These are phyloP conservation scores for Auricularia sp. DNA, from an alignment of 768 basidiomycete genomes.

Conservation along the genomic window DNA sequence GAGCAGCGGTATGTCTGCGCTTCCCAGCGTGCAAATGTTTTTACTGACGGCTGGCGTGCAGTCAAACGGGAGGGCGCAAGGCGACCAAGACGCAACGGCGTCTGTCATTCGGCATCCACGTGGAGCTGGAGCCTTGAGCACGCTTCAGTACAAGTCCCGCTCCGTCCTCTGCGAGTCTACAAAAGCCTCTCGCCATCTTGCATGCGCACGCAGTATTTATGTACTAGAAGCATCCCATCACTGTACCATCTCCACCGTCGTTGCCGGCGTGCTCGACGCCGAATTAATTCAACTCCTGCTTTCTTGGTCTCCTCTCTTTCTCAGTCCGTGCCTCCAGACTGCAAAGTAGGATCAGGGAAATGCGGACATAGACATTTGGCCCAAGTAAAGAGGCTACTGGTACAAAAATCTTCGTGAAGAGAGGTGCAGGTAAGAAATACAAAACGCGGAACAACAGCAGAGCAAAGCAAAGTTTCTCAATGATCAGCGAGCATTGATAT, in stretches of 20 bases:
- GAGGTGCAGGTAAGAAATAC: no score
- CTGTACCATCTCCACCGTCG: neutral
- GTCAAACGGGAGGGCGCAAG: constrained; percentile 80
- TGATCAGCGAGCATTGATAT: no score
- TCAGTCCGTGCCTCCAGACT: no score
- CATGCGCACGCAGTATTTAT: neutral
- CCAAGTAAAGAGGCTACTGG: no score
- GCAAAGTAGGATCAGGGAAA: no score
- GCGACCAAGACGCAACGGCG: constrained; percentile 83
- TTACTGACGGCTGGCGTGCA: constrained; percentile 16
- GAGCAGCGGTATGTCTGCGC: constrained; percentile 60
- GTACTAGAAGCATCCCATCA: neutral
- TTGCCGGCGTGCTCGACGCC: neutral
- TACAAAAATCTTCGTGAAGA: no score
- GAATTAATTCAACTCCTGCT: neutral
- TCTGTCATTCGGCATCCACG: constrained; percentile 73
- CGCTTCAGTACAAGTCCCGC: neutral
- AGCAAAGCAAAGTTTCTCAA: no score
- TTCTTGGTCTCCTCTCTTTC: neutral
- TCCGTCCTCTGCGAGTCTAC: neutral
- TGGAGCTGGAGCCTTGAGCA: constrained; percentile 38
- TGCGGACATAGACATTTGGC: no score
- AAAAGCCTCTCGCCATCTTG: neutral
- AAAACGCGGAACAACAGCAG: no score
- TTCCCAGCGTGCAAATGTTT: neutral